Base-by-base conservation (phyloP, 345 rosid species). In the Citropsis articulata region DNA sequence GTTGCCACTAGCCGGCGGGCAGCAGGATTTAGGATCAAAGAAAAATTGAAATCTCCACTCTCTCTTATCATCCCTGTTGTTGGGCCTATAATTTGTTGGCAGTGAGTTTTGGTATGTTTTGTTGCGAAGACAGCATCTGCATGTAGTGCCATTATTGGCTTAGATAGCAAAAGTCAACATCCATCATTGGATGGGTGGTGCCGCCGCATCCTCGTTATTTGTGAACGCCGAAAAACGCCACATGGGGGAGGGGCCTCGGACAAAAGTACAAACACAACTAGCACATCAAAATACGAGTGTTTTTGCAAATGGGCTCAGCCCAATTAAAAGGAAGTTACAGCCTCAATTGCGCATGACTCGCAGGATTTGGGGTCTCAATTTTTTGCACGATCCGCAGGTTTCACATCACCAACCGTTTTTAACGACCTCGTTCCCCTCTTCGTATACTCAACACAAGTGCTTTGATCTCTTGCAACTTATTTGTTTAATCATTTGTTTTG, bases 101-200 rank as follows among this genome's bases (percentile, higher is more conserved):
- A 73, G 60, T 40, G 13, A 24, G 50, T 66, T 18, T 61, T 31
- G 70, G 48, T 66, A 36, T 53, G 22, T 53, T 53, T 53, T 53
- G 22, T 18, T 53, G 57, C 22, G 30, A 64, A 24, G 67, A 71
- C 60, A 61, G 48, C 45, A 4, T 35, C 48, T 35, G 70, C 76
- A 63, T 38, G 8, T 1, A 16, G 50, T 30, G 42, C 30, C 38
- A 68, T 74, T 79, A 56, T 50, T 69, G 76, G 76, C 31, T 35
- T 14, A 48, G 74, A 8, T 60, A 66, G 78, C 30, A 35, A 67
- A 13, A 77, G 76, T 76, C 77, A 81, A 76, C 73, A 60, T 73
- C 77, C 73, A 81, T 77, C 75, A 72, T 72, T 83, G 76, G 74
- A 66, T 73, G 71, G 77, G 65, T 53, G 67, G 9, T 64, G 70